These are phyloP conservation scores for Russula virescens DNA, from an alignment of 768 basidiomycete genomes.

Conservation along the genomic window DNA sequence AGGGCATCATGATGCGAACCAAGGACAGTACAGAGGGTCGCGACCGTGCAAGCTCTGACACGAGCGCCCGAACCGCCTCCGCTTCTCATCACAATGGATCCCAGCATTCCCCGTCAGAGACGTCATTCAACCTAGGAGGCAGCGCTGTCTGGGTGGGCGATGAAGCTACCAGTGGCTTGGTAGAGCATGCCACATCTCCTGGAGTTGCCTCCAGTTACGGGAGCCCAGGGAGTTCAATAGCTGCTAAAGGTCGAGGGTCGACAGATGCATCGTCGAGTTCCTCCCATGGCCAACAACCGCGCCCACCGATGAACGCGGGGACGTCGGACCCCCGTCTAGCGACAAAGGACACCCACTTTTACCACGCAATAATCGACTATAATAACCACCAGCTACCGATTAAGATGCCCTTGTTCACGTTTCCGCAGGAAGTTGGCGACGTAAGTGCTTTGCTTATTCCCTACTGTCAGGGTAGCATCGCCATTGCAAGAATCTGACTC, in stretches of 20 bases:
- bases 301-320: conserved; percentile 32
- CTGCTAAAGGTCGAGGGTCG: conserved; percentile 50
- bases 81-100: conserved; percentile 28
- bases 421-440: conserved; percentile 94
- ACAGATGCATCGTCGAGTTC: conserved; percentile 72
- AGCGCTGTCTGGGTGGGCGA: conserved; percentile 84
- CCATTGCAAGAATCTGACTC: background rate
- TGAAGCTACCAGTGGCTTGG: conserved; percentile 44
- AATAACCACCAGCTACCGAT: conserved; percentile 82
- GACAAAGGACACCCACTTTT: conserved; percentile 91
- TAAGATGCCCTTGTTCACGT: conserved; percentile 82
- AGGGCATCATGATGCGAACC: conserved; percentile 47
- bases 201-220: conserved; percentile 33
- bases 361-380: conserved; percentile 78
- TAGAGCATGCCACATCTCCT: conserved; percentile 36
- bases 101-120: conserved; percentile 58
- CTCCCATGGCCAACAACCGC: conserved; percentile 41
- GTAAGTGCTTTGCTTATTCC: conserved; percentile 45
- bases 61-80: conserved; percentile 2
- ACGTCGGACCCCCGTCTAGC: conserved; percentile 41
- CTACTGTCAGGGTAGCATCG: background rate
- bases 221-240: conserved; percentile 42
- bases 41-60: conserved; percentile 16
- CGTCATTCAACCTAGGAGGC: conserved; percentile 71
- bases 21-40: conserved; percentile 12